Percentiles rank a stretch among this genome's conserved stretches.
phyloP scores from a whole-genome alignment of 1,284 basidiomycete species.

The Microbotryomycetes sp. region DNA sequence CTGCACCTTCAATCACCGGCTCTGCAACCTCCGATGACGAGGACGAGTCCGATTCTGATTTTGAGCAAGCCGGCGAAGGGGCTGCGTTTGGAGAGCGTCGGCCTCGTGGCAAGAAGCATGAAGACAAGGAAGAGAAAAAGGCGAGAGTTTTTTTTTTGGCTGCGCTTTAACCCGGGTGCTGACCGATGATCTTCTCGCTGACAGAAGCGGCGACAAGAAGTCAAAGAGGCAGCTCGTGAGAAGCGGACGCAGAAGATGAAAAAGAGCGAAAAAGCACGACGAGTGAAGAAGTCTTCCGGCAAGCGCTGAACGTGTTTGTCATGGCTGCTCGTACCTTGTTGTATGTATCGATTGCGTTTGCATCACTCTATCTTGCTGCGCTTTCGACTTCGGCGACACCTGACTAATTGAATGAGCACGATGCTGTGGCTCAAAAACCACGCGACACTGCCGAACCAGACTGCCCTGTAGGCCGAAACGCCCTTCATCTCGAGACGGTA shows the following conservation, averaged over 20 bases:
- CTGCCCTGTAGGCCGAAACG: constrained; percentile 56
- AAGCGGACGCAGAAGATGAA: constrained; percentile 86
- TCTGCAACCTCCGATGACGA: constrained; percentile 33
- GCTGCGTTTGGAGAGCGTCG: constrained; percentile 49
- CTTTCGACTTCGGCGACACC: too few relatives aligned
- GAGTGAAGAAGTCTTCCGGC: constrained; percentile 53
- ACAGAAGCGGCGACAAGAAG: constrained; percentile 80
- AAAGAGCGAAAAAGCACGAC: constrained; percentile 82
- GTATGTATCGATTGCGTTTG: too few relatives aligned
- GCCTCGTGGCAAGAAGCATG: constrained; percentile 76
- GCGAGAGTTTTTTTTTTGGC: constrained; percentile 43
- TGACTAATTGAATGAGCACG: too few relatives aligned
- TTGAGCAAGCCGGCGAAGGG: constrained; percentile 34
- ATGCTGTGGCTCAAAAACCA: too few relatives aligned
- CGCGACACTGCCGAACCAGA: constrained; percentile 71
- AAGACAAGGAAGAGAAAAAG: constrained; percentile 87
- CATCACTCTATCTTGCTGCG: too few relatives aligned
- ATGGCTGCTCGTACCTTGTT: too few relatives aligned
- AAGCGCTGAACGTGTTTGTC: too few relatives aligned
- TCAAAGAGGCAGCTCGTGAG: constrained; percentile 78
- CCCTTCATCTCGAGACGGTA: constrained; percentile 85
- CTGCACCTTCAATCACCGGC: too few relatives aligned
- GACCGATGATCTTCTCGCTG: background rate
- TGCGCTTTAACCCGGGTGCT: constrained; percentile 7
- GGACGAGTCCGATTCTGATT: constrained; percentile 1